Evolutionary conservation across 2,329 filamentous ascomycete genomes (phyloP).

Genomic region (Fusarium sulawesiense): DNA sequence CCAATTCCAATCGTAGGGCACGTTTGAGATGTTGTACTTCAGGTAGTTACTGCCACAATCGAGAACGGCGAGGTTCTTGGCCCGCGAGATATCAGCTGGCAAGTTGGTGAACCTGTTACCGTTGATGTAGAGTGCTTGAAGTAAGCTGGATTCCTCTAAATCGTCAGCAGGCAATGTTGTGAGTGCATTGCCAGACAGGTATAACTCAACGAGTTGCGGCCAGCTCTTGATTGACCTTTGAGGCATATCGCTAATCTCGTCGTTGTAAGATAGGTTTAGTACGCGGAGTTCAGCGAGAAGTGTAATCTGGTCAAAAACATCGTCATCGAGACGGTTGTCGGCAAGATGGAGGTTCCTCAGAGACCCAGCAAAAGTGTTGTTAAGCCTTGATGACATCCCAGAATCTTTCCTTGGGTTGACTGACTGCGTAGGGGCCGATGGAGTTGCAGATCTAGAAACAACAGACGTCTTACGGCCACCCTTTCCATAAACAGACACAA

Average conservation of each 20-base stretch:
- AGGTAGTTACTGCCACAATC: slow-evolving; percentile 95
- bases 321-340: slow-evolving; percentile 93
- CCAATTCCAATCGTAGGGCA: slow-evolving; percentile 99
- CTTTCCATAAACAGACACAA: slow-evolving; percentile 82
- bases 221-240: slow-evolving; percentile 88
- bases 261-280: slow-evolving; percentile 94
- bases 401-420: slow-evolving; percentile 83
- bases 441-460: slow-evolving; percentile 73
- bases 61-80: slow-evolving; percentile 89
- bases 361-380: slow-evolving; percentile 88
- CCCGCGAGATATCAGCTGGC: slow-evolving; percentile 93
- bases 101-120: slow-evolving; percentile 98
- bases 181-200: slow-evolving; percentile 93
- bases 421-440: slow-evolving; percentile 60
- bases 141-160: slow-evolving; percentile 85
- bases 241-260: slow-evolving; percentile 87
- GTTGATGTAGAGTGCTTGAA: slow-evolving; percentile 95
- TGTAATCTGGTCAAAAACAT: slow-evolving; percentile 92
- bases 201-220: slow-evolving; percentile 90
- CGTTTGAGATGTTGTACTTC: slow-evolving; percentile 99
- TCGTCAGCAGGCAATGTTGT: slow-evolving; percentile 94
- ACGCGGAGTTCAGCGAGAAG: slow-evolving; percentile 85
- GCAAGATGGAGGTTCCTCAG: slow-evolving; percentile 87
- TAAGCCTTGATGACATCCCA: slow-evolving; percentile 80
- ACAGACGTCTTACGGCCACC: slow-evolving; percentile 88